Evolutionary conservation across 148 eudicot species (phyloP), one percentile per base, ranked within the genome.

Genomic region (Rhododendron mucronatum): DNA sequence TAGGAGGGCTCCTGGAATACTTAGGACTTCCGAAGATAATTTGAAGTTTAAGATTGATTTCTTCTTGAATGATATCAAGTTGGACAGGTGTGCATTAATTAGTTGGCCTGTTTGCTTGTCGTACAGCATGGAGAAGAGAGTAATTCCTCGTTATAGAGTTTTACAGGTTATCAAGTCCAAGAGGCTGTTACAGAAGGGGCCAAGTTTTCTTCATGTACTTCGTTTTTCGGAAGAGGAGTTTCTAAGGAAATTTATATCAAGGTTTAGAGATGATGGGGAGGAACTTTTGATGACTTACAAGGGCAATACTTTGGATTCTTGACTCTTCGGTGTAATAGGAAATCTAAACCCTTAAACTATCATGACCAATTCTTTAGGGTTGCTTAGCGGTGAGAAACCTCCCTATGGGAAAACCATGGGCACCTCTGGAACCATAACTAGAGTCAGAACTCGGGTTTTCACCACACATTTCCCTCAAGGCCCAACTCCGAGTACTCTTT

Each of bases 131-230:
- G 87, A 89, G 82, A 23, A 67, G 67, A 85, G 89, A 82, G 75
- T 85, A 84, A 85, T 87, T 37, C 89, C 89, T 76, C 57, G 89
- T 28, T 83, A 65, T 61, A 87, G 74, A 84, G 83, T 89, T 84
- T 15, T 89, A 15, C 78, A 35, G 23, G 78, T 35, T 74, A 4
- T 74, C 44, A 74, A 35, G 21, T 61, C 59, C 53, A 89, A 87
- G 3, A 82, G n/a, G 73, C 50, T 87, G 3, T 82, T 89, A 47
- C 50, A 9, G 73, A 81, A 9, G 63, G 55, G 9, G 76, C 83
- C 84, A 7, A 82, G 80, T 77, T 82, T 87, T 47, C 9, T 7
- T 39, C 0, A 0, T 0, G 48, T 45, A 45, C 10, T 45, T 7
- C 8, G 2, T 45, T 9, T 12, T 5, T 50, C 53, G 2, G 53